A percentile compares a stretch with the other conserved stretches of the same genome.
phyloP scores from a whole-genome alignment of 116 monocot genomes.

The Trichopus zeylanicus region DNA sequence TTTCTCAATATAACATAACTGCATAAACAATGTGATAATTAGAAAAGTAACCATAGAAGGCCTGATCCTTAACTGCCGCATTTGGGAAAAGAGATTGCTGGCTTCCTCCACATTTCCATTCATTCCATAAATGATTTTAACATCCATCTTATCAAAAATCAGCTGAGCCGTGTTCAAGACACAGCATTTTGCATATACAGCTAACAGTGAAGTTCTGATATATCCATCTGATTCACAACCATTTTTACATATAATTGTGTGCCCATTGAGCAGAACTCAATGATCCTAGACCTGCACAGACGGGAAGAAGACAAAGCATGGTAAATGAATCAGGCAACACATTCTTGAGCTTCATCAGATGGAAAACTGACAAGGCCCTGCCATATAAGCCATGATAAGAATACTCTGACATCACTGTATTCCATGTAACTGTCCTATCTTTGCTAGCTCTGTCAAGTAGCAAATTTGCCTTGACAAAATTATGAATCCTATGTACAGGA shows the following conservation, averaged over 20 bases:
- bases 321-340: slow-evolving; percentile 26
- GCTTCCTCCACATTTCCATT: slow-evolving; percentile 20
- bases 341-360: slow-evolving; percentile 26
- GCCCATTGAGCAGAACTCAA: slow-evolving; percentile 16
- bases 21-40: slow-evolving; percentile 32
- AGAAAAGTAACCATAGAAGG: slow-evolving; percentile 32
- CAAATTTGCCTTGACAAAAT: slow-evolving; percentile 27
- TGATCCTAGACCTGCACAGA: slow-evolving; percentile 15
- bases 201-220: slow-evolving; percentile 31
- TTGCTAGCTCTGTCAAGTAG: slow-evolving; percentile 24
- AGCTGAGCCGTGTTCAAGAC: slow-evolving; percentile 17
- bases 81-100: neutral
- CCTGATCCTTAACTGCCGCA: neutral
- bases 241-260: slow-evolving; percentile 22
- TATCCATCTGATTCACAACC: slow-evolving; percentile 25
- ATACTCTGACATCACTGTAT: slow-evolving; percentile 35
- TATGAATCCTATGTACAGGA: slow-evolving; percentile 29
- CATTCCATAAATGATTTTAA: slow-evolving; percentile 32
- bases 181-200: slow-evolving; percentile 47
- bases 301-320: slow-evolving; percentile 31
- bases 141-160: slow-evolving; percentile 36
- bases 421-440: slow-evolving; percentile 25
- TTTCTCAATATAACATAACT: slow-evolving; percentile 44
- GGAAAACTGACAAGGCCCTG: slow-evolving; percentile 23
- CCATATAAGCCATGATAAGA: slow-evolving; percentile 15